Evolutionary conservation across 495 filamentous ascomycete genomes (phyloP).

Genomic region (Lasiosphaeriaceae sp.): DNA sequence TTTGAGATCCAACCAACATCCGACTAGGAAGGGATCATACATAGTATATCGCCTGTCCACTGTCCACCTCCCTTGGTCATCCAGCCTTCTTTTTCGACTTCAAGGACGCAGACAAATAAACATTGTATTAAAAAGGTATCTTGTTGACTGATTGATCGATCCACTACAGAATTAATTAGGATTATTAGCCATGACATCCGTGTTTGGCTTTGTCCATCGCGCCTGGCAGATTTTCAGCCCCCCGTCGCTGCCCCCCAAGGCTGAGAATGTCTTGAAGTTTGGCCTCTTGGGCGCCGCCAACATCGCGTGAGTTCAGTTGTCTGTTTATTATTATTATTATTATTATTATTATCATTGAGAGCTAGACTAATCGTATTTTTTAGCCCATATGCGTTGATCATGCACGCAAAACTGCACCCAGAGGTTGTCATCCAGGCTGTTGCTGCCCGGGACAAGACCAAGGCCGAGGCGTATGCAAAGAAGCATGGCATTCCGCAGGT

Average conservation of each 20-base stretch:
- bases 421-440: slow-evolving; percentile 57
- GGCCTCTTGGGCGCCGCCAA: slow-evolving; percentile 49
- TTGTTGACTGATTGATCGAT: too few species aligned
- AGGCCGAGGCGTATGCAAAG: slow-evolving; percentile 54
- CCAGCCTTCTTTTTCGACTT: too few species aligned
- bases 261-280: slow-evolving; percentile 35
- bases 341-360: not conserved
- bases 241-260: slow-evolving; percentile 27
- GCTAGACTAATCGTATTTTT: not conserved
- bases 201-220: slow-evolving; percentile 25
- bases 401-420: slow-evolving; percentile 55
- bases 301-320: slow-evolving; percentile 33
- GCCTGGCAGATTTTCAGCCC: slow-evolving; percentile 31
- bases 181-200: slow-evolving; percentile 16
- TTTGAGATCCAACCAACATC: too few species aligned
- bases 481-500: slow-evolving; percentile 55
- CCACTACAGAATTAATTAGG: too few species aligned
- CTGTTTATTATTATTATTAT: not conserved
- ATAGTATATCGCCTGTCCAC: too few species aligned
- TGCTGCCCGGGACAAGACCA: slow-evolving; percentile 51
- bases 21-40: too few species aligned
- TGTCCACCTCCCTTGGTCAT: too few species aligned
- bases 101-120: too few species aligned
- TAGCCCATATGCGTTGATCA: slow-evolving; percentile 52
- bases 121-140: too few species aligned